These are phyloP conservation scores for Tricholoma saponaceum DNA, from an alignment of 768 basidiomycete genomes.

Conservation along the genomic window DNA sequence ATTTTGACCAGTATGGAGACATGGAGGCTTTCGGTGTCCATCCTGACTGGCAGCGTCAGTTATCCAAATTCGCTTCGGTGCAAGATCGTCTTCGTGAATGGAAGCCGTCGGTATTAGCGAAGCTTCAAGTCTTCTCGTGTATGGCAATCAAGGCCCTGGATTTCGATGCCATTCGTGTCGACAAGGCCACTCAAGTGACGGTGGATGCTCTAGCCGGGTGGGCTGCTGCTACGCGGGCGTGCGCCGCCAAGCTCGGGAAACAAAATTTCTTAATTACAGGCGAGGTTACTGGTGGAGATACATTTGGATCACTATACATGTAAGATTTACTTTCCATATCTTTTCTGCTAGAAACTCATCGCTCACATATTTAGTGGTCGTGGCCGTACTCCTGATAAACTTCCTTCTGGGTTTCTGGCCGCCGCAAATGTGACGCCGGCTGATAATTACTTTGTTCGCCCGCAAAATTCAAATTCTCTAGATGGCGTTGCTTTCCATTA, in stretches of 20 bases:
- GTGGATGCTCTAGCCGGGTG: slow-evolving; percentile 76
- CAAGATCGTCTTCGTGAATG: slow-evolving; percentile 96
- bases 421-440: slow-evolving; percentile 63
- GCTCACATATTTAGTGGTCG: slow-evolving; percentile 57
- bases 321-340: slow-evolving; percentile 29
- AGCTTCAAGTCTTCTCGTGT: slow-evolving; percentile 77
- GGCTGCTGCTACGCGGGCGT: slow-evolving; percentile 68
- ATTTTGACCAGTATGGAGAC: slow-evolving; percentile 95
- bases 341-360: not conserved
- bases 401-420: slow-evolving; percentile 61
- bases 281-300: slow-evolving; percentile 93
- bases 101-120: slow-evolving; percentile 74
- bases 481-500: slow-evolving; percentile 91
- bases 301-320: slow-evolving; percentile 85
- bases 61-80: slow-evolving; percentile 93
- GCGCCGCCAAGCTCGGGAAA: slow-evolving; percentile 71
- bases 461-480: slow-evolving; percentile 53
- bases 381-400: slow-evolving; percentile 74
- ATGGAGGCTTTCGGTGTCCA: slow-evolving; percentile 98
- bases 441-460: slow-evolving; percentile 75
- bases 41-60: slow-evolving; percentile 90
- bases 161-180: slow-evolving; percentile 92
- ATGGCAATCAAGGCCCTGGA: slow-evolving; percentile 86
- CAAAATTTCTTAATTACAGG: slow-evolving; percentile 88
- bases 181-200: slow-evolving; percentile 91